Base-by-base conservation (phyloP, 2,329 filamentous ascomycete genomes). In the Ophiognomonia clavigignenti-juglandacearum region DNA sequence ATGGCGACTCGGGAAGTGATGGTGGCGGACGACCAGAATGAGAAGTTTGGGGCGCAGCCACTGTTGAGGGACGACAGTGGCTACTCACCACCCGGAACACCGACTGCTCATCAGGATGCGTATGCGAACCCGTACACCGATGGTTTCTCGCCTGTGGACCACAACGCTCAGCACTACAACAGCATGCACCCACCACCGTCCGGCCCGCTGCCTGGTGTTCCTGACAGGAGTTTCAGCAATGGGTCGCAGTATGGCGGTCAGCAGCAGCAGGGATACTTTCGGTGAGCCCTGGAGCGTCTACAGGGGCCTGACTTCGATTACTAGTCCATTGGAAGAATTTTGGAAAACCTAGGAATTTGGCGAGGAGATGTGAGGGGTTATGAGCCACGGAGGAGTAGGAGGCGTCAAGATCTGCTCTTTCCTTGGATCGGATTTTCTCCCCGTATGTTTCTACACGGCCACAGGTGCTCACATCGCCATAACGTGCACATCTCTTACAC, bases 71-170 rank as follows among this genome's bases (percentile, higher is more conserved):
- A 48, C 38, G 31, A 37, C 16, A 26, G 29, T 18, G 44, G n/a
- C 19, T 48, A 41, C 4, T 47, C 43, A 4, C 49, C 49, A 9
- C 49, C 49, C 5, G 49, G 49, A 11, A 51, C 49, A 3, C 49
- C 49, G 22, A 42, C 48, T 18, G 41, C 45, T 13, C 48, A 51
- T 29, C 26, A 22, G 11, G 34, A 48, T 39, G 40, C 39, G 9
- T 45, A 45, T 32, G 32, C 45, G 26, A 36, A 45, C 19, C 49
- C 49, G 4, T 51, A 51, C 23, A 42, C 38, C 11, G 49, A 51
- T 44, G 42, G 49, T 19, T 51, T 51, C 38, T 51, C 49, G 27
- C 41, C 49, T 27, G 19, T 51, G n/a, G 48, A 39, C 10, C 31
- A 39, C 29, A 35, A 43, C 14, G 27, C 18, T 8, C 19, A 36